phyloP scores from a whole-genome alignment of 176 grass and related monocot genomes.

The Zoysia japonica region DNA sequence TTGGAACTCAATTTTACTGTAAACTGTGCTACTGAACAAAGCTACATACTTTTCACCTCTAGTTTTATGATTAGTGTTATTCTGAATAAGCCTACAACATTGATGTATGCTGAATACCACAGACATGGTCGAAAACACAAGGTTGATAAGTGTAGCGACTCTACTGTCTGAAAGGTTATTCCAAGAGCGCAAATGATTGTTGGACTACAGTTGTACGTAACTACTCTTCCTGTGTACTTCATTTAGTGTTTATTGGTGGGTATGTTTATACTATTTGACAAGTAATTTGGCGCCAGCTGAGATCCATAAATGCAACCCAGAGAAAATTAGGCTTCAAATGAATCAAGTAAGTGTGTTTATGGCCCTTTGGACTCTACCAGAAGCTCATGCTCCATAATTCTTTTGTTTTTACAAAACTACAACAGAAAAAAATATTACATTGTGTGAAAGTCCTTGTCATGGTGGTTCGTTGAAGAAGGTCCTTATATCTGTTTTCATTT shows the following conservation, averaged over 20 bases:
- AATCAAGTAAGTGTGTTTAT: not conserved
- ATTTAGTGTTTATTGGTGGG: not conserved
- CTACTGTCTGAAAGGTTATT: conserved; percentile 7
- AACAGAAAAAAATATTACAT: not conserved
- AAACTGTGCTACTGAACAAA: conserved; percentile 2
- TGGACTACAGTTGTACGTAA: not conserved
- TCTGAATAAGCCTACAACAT: not conserved
- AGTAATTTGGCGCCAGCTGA: not conserved
- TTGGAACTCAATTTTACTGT: conserved; percentile 3
- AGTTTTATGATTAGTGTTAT: not conserved
- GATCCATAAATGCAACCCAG: not conserved
- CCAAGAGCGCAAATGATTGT: conserved; percentile 12
- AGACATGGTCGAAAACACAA: not conserved
- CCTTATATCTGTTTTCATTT: too few relatives aligned
- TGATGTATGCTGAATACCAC: conserved; percentile 12
- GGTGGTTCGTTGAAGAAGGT: too few relatives aligned
- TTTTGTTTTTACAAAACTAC: not conserved
- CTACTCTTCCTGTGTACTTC: not conserved
- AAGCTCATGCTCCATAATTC: not conserved
- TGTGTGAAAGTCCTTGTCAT: too few relatives aligned
- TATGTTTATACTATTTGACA: not conserved
- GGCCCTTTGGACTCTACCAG: not conserved
- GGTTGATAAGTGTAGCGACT: not conserved
- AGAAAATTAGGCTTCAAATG: not conserved
- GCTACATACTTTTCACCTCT: not conserved